Percentiles rank a stretch among this genome's conserved stretches.
Evolutionary conservation across 352 stramenopile species (phyloP).

Genomic region (Blastocystis sp.): DNA sequence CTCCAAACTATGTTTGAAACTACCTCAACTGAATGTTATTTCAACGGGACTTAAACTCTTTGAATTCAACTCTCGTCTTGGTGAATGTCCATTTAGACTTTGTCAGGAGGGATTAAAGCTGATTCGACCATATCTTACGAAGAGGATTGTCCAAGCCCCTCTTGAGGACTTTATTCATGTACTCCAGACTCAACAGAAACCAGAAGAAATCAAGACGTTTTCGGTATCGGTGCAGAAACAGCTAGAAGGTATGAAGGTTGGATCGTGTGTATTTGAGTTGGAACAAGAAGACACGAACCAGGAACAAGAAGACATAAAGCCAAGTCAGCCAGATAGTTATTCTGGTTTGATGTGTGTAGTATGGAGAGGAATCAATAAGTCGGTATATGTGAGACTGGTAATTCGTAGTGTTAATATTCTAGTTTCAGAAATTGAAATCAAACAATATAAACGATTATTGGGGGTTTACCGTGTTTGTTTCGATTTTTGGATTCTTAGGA

Average conservation of each 20-base stretch:
- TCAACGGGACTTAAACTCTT: constrained; percentile 80
- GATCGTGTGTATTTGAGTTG: background rate
- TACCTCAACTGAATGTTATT: background rate
- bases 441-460: background rate
- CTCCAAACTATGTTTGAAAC: background rate
- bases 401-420: background rate
- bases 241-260: background rate
- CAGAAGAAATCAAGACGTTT: background rate
- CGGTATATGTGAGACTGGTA: background rate
- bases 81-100: constrained; percentile 76
- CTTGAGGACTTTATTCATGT: background rate
- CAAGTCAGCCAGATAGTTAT: background rate
- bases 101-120: constrained; percentile 77
- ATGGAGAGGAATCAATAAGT: background rate
- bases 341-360: background rate
- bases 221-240: background rate
- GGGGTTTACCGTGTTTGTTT: constrained; percentile 6
- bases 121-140: constrained; percentile 76
- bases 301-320: background rate
- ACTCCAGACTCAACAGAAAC: background rate
- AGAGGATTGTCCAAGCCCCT: constrained; percentile 68
- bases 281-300: background rate
- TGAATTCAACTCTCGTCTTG: constrained; percentile 73
- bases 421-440: background rate
- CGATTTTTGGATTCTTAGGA: background rate